Base-by-base conservation (phyloP, 140 eudicot genomes). In the Senecio squalidus region DNA sequence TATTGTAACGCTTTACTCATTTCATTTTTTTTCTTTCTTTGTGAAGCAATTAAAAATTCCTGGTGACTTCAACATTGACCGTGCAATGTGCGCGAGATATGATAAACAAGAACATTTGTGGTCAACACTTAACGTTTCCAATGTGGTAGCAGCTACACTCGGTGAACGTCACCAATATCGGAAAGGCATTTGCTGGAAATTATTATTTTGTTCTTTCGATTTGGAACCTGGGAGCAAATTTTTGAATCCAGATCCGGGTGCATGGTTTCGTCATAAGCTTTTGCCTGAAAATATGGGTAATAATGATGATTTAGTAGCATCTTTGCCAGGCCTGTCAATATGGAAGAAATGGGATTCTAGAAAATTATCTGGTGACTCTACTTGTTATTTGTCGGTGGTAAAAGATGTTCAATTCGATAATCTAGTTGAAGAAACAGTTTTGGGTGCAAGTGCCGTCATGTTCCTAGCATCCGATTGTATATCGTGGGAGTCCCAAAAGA, bases 101-200 rank as follows among this genome's bases (percentile, higher is more conserved):
- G 72, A 66, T 62, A 82, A 73, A 50, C 90, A 71, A 64, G 82
- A 77, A 70, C 63, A 59, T 28, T 77, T 84, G 49, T 78, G 86
- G 95, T 78, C 94, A 14, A 81, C 77, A 71, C 76, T 89, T 55
- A 82, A 88, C 55, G 89, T 86, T 43, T 87, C 96, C 36, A 83
- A 84, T 1, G 82, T 84, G 56, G 82, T 84, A 36, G 89, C 89
- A 21, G 66, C 79, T 43, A 73, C 58, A 38, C 99, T 92, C 18
- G 46, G 62, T 64, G 73, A 63, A 57, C 88, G 74, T 49, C 66
- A 82, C 68, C 71, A 74, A 24, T 52, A 70, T 72, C 72, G 95
- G 27, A 84, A 59, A 46, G 77, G 86, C 74, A 71, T 88, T 66
- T 84, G 95, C 80, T 92, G 99, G 99, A 92, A 92, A 78, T 49